Percentiles rank a stretch among this genome's conserved stretches.
Conservation (phyloP, 2,329 filamentous ascomycete species). For the Fonsecaea nubica region DNA sequence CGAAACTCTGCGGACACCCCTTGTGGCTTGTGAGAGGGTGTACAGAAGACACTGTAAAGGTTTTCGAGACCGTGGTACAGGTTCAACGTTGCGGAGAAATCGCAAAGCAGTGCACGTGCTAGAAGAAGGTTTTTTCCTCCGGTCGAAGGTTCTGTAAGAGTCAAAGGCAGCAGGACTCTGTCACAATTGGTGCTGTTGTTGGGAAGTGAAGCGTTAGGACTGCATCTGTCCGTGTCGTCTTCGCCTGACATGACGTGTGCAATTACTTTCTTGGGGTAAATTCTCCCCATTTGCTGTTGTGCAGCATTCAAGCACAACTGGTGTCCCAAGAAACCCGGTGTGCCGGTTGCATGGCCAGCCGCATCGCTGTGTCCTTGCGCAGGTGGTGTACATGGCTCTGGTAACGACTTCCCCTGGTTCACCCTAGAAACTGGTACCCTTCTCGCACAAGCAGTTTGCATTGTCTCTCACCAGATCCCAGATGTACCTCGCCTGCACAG, state of each 20-base stretch:
- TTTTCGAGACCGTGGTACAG: conserved; percentile 17
- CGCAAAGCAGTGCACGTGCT: not conserved
- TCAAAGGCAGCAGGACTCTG: not conserved
- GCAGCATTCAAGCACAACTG: not conserved
- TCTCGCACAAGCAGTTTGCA: conserved; percentile 21
- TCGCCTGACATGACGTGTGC: conserved; percentile 15
- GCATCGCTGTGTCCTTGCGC: conserved; percentile 28
- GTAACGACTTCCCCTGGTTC: conserved; percentile 8
- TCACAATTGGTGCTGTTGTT: not conserved
- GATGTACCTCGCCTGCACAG: conserved; percentile 23
- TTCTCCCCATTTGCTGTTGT: not conserved
- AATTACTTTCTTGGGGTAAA: conserved; percentile 11
- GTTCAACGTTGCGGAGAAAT: conserved; percentile 2
- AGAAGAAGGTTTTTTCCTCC: not conserved
- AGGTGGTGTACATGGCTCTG: conserved; percentile 21
- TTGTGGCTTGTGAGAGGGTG: conserved; percentile 15
- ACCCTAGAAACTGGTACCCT: conserved; percentile 25
- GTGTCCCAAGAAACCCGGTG: conserved; percentile 9
- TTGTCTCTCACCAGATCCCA: conserved; percentile 12
- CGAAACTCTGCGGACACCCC: conserved; percentile 2
- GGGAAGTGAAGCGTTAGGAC: conserved; percentile 14
- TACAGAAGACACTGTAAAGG: conserved; percentile 18
- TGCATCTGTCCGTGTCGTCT: conserved; percentile 22
- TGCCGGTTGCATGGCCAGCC: conserved; percentile 21
- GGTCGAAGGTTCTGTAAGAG: not conserved